Evolutionary conservation across 2,329 filamentous ascomycete species (phyloP).

Genomic region (Coleophoma cylindrospora): DNA sequence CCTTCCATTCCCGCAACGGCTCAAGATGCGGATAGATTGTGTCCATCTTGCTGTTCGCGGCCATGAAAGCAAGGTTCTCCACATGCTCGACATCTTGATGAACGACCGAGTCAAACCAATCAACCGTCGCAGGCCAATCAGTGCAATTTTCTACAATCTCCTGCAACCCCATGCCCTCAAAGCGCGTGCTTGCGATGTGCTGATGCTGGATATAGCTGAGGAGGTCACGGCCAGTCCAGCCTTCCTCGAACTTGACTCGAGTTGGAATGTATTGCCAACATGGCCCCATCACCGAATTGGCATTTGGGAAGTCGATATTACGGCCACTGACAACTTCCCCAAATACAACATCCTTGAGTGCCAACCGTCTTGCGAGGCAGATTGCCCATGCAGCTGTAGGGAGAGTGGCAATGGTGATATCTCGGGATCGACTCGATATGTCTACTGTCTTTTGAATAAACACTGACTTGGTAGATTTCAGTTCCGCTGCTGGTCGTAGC

Average conservation of each 20-base stretch:
- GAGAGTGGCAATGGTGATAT: background rate
- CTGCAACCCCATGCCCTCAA: background rate
- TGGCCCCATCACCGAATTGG: background rate
- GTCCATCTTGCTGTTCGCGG: conserved; percentile 39
- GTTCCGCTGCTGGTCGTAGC: background rate
- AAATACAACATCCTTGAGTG: background rate
- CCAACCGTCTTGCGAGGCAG: background rate
- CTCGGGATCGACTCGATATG: background rate
- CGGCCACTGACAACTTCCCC: background rate
- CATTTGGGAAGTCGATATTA: background rate
- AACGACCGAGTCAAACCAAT: background rate
- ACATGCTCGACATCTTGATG: conserved; percentile 33
- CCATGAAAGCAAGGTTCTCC: conserved; percentile 41
- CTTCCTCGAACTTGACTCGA: background rate
- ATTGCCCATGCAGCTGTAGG: background rate
- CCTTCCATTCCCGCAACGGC: conserved; percentile 51
- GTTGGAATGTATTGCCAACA: background rate
- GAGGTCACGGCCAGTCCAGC: background rate
- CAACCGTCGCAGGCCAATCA: background rate
- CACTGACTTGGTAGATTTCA: background rate
- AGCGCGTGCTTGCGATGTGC: background rate
- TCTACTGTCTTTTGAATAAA: background rate
- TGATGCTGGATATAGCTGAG: background rate
- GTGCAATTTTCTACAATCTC: background rate
- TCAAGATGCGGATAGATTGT: conserved; percentile 55